Percentiles rank a stretch among this genome's conserved stretches.
Conservation (phyloP, 768 basidiomycete species). For the Naematelia encephala region DNA sequence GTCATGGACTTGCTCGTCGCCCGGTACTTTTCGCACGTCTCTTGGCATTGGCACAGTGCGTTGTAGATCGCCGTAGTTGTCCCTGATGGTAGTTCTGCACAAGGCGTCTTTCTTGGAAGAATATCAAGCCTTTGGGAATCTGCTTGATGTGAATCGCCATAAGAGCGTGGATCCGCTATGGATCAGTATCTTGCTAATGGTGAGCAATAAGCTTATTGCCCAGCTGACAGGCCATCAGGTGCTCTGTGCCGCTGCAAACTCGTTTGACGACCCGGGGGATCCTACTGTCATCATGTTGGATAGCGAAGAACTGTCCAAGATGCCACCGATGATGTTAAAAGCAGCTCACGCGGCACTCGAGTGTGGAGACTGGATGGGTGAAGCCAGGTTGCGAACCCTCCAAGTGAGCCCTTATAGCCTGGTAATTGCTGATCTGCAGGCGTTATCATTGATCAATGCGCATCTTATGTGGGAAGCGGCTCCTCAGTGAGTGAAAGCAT, state of each 20-base stretch:
- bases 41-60: constrained; percentile 4
- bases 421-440: too few relatives aligned
- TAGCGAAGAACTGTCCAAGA: background rate
- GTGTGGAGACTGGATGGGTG: background rate
- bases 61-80: background rate
- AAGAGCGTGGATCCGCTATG: background rate
- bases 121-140: background rate
- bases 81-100: background rate
- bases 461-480: too few relatives aligned
- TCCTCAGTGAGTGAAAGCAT: too few relatives aligned
- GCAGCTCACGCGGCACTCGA: background rate
- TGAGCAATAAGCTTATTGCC: background rate
- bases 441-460: too few relatives aligned
- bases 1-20: background rate
- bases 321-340: background rate
- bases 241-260: background rate
- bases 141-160: background rate
- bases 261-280: background rate
- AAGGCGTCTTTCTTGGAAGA: constrained; percentile 1
- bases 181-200: background rate
- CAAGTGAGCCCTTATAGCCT: background rate
- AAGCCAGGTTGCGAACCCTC: background rate
- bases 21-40: background rate
- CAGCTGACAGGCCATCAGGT: background rate
- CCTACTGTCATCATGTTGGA: background rate